Evolutionary conservation across 805 yeast genomes (phyloP).

Genomic region (Saccharomyces kudriavzevii): DNA sequence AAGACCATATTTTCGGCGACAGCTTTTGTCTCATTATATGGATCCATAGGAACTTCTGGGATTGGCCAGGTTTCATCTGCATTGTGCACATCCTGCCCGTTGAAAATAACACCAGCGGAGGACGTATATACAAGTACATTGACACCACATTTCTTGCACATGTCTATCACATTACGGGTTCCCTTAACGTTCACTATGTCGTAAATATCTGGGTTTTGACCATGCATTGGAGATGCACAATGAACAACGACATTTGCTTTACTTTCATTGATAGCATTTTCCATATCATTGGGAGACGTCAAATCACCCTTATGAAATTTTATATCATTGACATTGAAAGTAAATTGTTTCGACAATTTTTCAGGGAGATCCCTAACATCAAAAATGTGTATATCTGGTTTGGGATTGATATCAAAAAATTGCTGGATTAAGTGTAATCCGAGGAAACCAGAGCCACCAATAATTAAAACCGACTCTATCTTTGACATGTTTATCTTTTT

Average conservation of each 20-base stretch:
- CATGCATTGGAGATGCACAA: constrained; percentile 95
- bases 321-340: constrained; percentile 56
- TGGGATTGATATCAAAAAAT: constrained; percentile 56
- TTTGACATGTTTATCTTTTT: constrained; percentile 9
- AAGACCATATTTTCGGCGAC: constrained; percentile 79
- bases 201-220: constrained; percentile 71
- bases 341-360: constrained; percentile 58
- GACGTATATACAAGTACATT: constrained; percentile 86
- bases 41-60: constrained; percentile 89
- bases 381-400: constrained; percentile 74
- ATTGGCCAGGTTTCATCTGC: constrained; percentile 94
- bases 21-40: constrained; percentile 91
- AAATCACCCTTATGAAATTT: constrained; percentile 73
- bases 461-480: constrained; percentile 48
- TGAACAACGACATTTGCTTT: constrained; percentile 77
- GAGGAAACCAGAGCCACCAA: constrained; percentile 95
- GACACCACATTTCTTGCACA: constrained; percentile 42
- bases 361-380: constrained; percentile 87
- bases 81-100: constrained; percentile 85
- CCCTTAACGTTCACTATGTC: constrained; percentile 88
- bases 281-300: constrained; percentile 63
- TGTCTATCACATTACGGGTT: constrained; percentile 63
- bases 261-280: constrained; percentile 48
- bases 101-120: constrained; percentile 93
- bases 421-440: constrained; percentile 88